Percentiles rank a stretch among this genome's conserved stretches.
Conservation (phyloP, 106 monocot genomes). For the Dendrobium officinale region DNA sequence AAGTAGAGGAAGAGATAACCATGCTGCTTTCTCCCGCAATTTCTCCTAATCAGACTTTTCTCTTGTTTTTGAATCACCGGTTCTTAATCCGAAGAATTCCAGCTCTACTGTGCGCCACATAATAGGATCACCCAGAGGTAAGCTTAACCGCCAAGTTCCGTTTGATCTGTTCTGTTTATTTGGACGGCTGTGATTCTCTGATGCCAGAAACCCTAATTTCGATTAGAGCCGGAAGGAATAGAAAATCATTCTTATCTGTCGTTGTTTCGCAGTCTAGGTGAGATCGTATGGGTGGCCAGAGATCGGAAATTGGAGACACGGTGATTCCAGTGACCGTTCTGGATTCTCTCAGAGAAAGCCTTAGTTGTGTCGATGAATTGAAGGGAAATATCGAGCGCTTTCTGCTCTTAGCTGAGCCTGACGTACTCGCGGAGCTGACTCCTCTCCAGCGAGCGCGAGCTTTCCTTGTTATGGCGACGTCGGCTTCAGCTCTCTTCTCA, state of each 20-base stretch:
- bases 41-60: not conserved
- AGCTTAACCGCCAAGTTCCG: not conserved
- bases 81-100: not conserved
- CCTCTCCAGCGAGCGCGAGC: slow-evolving; percentile 72
- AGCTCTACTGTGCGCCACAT: not conserved
- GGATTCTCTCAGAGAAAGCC: slow-evolving; percentile 34
- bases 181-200: not conserved
- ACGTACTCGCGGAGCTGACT: slow-evolving; percentile 62
- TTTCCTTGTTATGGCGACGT: slow-evolving; percentile 61
- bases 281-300: not conserved
- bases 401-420: slow-evolving; percentile 56
- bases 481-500: slow-evolving; percentile 50
- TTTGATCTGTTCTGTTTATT: not conserved
- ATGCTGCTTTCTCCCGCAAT: not conserved
- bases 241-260: not conserved
- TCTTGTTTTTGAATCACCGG: not conserved
- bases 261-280: not conserved
- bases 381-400: slow-evolving; percentile 38
- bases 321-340: slow-evolving; percentile 24
- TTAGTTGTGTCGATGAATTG: slow-evolving; percentile 31
- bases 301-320: not conserved
- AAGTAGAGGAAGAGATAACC: not conserved
- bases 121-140: not conserved
- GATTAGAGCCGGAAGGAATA: not conserved
- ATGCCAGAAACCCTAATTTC: not conserved